phyloP scores from a whole-genome alignment of 352 stramenopile genomes.

The Plasmopara viticola region DNA sequence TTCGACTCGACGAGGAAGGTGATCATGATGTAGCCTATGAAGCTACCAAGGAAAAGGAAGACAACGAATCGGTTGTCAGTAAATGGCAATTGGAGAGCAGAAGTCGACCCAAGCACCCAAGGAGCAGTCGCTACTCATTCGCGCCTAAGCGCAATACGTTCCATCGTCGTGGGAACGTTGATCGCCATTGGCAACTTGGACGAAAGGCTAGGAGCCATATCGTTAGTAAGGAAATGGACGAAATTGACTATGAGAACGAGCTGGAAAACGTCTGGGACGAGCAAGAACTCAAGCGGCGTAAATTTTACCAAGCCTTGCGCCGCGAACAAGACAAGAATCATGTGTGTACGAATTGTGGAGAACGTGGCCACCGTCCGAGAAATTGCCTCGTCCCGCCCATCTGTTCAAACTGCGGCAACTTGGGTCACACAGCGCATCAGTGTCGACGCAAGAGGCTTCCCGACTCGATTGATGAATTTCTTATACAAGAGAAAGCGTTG shows the following conservation, averaged over 20 bases:
- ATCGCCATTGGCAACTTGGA: slow-evolving; percentile 10
- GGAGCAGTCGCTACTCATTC: not conserved
- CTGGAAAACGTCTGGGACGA: slow-evolving; percentile 43
- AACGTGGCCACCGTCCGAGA: slow-evolving; percentile 52
- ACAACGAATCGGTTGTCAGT: slow-evolving; percentile 2
- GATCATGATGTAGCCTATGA: slow-evolving; percentile 11
- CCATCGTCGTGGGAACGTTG: slow-evolving; percentile 13
- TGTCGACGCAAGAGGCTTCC: slow-evolving; percentile 36
- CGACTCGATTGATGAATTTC: slow-evolving; percentile 26
- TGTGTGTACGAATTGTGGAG: slow-evolving; percentile 73
- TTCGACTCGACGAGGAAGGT: slow-evolving; percentile 23
- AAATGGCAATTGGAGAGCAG: slow-evolving; percentile 3
- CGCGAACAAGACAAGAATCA: slow-evolving; percentile 51
- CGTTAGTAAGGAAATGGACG: slow-evolving; percentile 25
- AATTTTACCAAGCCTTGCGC: slow-evolving; percentile 55
- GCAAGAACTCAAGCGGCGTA: slow-evolving; percentile 37
- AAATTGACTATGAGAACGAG: slow-evolving; percentile 71
- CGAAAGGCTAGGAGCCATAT: slow-evolving; percentile 13
- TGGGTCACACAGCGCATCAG: slow-evolving; percentile 47
- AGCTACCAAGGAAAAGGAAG: not conserved
- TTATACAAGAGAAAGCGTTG: slow-evolving; percentile 13
- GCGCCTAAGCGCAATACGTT: slow-evolving; percentile 6
- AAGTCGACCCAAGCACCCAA: not conserved
- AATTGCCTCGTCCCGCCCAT: slow-evolving; percentile 73
- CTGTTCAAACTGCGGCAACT: slow-evolving; percentile 70